phyloP scores from a whole-genome alignment of 257 asterid genomes.

The Eustoma russellianum region DNA sequence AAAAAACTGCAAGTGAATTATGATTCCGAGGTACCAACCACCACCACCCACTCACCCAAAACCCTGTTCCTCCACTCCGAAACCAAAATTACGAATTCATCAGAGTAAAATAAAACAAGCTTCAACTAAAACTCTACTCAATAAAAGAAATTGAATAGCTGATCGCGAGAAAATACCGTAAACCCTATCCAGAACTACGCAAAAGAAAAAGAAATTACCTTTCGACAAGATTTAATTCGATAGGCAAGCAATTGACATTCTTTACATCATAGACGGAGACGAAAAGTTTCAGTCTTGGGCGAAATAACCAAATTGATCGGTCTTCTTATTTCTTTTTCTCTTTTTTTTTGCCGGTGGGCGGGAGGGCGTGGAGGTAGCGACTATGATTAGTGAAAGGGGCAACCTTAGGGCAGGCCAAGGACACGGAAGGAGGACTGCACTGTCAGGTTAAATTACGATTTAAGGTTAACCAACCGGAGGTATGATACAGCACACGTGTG shows the following conservation, averaged over 20 bases:
- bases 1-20: too few species aligned
- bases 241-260: slow-evolving; percentile 37
- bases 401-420: too few species aligned
- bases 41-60: too few species aligned
- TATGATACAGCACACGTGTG: too few species aligned
- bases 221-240: slow-evolving; percentile 6
- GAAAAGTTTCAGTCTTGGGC: slow-evolving; percentile 9
- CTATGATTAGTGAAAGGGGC: too few species aligned
- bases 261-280: slow-evolving; percentile 16
- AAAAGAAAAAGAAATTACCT: slow-evolving; percentile 17
- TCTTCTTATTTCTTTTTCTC: slow-evolving; percentile 1
- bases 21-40: too few species aligned
- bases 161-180: slow-evolving; percentile 14
- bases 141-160: not conserved
- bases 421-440: too few species aligned
- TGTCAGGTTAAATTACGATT: too few species aligned
- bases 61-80: not conserved
- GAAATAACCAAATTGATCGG: slow-evolving; percentile 8
- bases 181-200: slow-evolving; percentile 22
- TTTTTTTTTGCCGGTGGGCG: not conserved
- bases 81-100: slow-evolving; percentile 2
- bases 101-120: slow-evolving; percentile 2
- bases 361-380: too few species aligned
- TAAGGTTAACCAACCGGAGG: too few species aligned
- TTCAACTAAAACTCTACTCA: not conserved